Base-by-base conservation (phyloP, 768 basidiomycete genomes). In the Serendipita sp. region DNA sequence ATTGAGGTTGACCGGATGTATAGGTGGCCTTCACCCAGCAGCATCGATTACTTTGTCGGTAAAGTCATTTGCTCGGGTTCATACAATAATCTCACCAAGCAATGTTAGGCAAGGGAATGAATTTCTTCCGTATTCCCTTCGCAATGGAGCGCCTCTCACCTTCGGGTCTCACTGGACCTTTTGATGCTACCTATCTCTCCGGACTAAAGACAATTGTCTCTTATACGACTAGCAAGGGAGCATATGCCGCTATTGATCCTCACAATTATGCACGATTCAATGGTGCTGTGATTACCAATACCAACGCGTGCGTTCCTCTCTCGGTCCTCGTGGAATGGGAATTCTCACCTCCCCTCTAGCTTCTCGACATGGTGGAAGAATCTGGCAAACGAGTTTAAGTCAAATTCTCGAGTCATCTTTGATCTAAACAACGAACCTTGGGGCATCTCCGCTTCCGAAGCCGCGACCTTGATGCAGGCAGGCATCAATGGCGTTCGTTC, bases 221-320 rank as follows among this genome's bases (percentile, higher is more conserved):
- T 71, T 83, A 83, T 69, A 80, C 83, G 69, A 83, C 82, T 43
- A 69, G 71, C 65, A 82, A 82, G 73, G 81, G 81, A 44, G 81
- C 76, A n/a, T 82, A 72, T 65, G 82, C 77, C 61, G 70, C 78
- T 63, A 73, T 84, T 61, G 82, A 83, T 58, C 62, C 82, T 53
- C 83, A 83, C 73, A 83, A 82, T 72, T 84, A 68, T 71, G 78
- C 81, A 79, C 77, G 77, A 56, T 84, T 80, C 75, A 81, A 82
- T 67, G 75, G 75, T 61, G 74, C 72, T 22, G 69, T 76, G 38
- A 81, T 83, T 69, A 76, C 76, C 62, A 77, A 74, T 72, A 76
- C 76, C 42, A 70, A 75, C 42, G 70, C 74, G 77, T 82, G 66
- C 71, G 45, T 22, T 20, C 28, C 45, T n/a, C n/a, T n/a, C 11